Conservation (phyloP, 805 yeast genomes). For the Candida hispaniensis region DNA sequence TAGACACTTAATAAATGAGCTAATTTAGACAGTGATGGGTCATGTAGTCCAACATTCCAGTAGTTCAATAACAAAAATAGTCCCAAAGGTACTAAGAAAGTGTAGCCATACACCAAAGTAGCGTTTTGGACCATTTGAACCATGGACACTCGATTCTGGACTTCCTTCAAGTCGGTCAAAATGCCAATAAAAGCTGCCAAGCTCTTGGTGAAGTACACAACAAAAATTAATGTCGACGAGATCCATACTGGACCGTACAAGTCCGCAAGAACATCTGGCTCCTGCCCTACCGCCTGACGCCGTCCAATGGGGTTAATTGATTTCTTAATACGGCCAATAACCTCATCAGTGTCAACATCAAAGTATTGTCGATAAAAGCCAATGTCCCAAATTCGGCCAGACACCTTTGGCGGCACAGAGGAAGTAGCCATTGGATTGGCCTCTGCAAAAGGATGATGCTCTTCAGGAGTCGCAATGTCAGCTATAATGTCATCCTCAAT, state of each 20-base stretch:
- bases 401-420: conserved; percentile 6
- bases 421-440: conserved; percentile 11
- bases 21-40: conserved; percentile 33
- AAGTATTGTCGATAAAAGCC: conserved; percentile 55
- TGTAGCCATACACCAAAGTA: conserved; percentile 65
- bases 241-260: conserved; percentile 89
- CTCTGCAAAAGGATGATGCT: no score
- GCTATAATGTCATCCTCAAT: no score
- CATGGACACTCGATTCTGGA: no score
- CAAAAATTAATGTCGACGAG: conserved; percentile 65
- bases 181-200: conserved; percentile 52
- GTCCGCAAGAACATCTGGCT: conserved; percentile 45
- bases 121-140: no score
- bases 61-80: conserved; percentile 45
- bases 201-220: conserved; percentile 66
- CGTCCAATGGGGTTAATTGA: conserved; percentile 46
- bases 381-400: conserved; percentile 23
- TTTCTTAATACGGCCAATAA: conserved; percentile 40
- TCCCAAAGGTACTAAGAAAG: conserved; percentile 49
- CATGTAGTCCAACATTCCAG: conserved; percentile 41
- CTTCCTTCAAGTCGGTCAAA: no score
- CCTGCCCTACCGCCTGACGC: conserved; percentile 22
- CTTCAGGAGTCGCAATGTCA: no score
- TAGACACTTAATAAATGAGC: conserved; percentile 60
- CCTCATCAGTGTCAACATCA: conserved; percentile 57